Evolutionary conservation across 208 protist species (phyloP).

Genomic region (Crithidia bombi): DNA sequence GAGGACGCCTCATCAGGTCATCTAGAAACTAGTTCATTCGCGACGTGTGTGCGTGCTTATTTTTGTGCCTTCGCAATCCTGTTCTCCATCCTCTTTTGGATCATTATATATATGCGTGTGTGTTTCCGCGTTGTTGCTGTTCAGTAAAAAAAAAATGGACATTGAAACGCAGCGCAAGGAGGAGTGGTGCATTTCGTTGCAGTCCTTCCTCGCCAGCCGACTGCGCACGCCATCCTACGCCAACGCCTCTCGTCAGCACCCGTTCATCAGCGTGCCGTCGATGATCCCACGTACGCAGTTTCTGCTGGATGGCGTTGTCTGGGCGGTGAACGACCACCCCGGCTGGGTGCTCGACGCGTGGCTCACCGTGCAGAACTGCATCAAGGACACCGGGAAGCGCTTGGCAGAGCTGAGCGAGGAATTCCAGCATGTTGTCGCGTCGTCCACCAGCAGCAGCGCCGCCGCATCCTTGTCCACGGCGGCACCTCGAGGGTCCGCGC

Average conservation of each 20-base stretch:
- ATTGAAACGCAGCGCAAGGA: conserved; percentile 44
- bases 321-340: conserved; percentile 67
- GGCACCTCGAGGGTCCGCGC: conserved; percentile 23
- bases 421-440: conserved; percentile 19
- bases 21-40: no score
- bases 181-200: conserved; percentile 61
- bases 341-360: conserved; percentile 61
- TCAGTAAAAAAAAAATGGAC: no score
- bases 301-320: conserved; percentile 77
- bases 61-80: no score
- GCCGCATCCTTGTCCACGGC: conserved; percentile 4
- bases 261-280: conserved; percentile 45
- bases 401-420: conserved; percentile 43
- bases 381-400: conserved; percentile 57
- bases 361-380: conserved; percentile 62
- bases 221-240: conserved; percentile 59
- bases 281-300: conserved; percentile 73
- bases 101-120: no score
- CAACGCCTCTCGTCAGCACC: conserved; percentile 38
- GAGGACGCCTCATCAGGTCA: no score
- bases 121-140: no score
- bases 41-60: no score
- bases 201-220: conserved; percentile 57
- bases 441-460: conserved; percentile 2
- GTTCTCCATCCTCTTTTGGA: no score